Evolutionary conservation across 495 filamentous ascomycete genomes (phyloP).

Genomic region (Extremus antarcticus): DNA sequence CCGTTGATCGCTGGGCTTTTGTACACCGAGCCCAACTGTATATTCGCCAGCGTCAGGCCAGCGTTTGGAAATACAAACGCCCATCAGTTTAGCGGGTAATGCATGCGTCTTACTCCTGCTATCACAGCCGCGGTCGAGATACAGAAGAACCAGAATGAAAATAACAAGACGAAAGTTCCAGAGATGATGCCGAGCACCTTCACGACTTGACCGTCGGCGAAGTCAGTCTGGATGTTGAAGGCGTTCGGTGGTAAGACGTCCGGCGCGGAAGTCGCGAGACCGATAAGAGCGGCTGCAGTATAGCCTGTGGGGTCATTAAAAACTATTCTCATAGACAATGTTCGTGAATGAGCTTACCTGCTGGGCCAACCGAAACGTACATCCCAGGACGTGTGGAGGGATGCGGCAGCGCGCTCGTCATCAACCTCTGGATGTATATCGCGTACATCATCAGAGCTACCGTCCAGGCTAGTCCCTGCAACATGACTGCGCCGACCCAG

Average conservation of each 20-base stretch:
- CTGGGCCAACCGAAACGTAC: slow-evolving; percentile 26
- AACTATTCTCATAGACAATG: too few relatives aligned
- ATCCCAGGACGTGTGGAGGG: slow-evolving; percentile 26
- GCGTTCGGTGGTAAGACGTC: slow-evolving; percentile 13
- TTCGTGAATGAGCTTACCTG: slow-evolving; percentile 8
- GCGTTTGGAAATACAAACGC: slow-evolving; percentile 51
- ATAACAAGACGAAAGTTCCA: slow-evolving; percentile 48
- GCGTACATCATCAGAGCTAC: slow-evolving; percentile 41
- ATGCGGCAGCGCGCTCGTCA: slow-evolving; percentile 24
- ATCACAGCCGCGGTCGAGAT: slow-evolving; percentile 46
- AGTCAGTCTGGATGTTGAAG: slow-evolving; percentile 6
- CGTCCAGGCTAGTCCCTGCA: slow-evolving; percentile 42
- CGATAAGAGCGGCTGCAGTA: slow-evolving; percentile 17
- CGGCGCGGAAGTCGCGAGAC: slow-evolving; percentile 16
- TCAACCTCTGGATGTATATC: slow-evolving; percentile 27
- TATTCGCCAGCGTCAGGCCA: slow-evolving; percentile 44
- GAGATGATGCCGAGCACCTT: slow-evolving; percentile 33
- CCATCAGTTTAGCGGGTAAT: slow-evolving; percentile 48
- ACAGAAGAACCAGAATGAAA: slow-evolving; percentile 64
- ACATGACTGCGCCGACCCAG: slow-evolving; percentile 38
- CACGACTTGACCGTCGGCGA: slow-evolving; percentile 11
- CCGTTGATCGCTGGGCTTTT: slow-evolving; percentile 34
- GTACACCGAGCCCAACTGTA: slow-evolving; percentile 35
- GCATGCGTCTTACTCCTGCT: slow-evolving; percentile 39
- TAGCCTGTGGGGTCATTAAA: slow-evolving; percentile 12